Evolutionary conservation across 192 early-diverging fungal genomes (phyloP), one percentile per base, ranked within the genome.

Genomic region (Phycomyces nitens): DNA sequence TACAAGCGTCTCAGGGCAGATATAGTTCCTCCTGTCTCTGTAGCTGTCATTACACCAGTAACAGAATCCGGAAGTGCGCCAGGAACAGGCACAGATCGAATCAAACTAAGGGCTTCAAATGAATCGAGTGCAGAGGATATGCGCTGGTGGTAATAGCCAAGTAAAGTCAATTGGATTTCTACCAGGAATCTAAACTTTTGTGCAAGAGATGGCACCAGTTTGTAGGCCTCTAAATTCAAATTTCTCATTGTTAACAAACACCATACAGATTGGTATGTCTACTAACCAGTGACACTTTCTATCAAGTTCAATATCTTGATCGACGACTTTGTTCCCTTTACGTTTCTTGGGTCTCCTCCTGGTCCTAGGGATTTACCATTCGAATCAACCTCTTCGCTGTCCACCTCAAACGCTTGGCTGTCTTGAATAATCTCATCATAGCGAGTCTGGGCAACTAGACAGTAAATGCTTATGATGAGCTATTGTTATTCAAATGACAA

Each of bases 391-490:
- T 47, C 27, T 23, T 43, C 56, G 12, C 56, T 51, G 10, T 84
- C 85, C 15, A 82, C 74, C n/a, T 84, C 81, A 73, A 88, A 92
- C 18, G 85, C 85, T 34, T 79, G 68, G 1, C 78, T 66, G 10
- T 83, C 84, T 5, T 78, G 68, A 54, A 86, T 77, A 16, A 87
- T 84, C 42, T 85, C 84, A 64, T 79, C 79, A 64, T 87, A 90
- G 42, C 85, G 79, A 7, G 76, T 74, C 12, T 81, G 79, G 8
- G 85, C 79, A 64, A 72, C 81, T 82, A 62, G 24, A 34, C n/a
- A 34, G 7, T 34, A 47, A 14, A 47, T 9, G 20, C 15, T 18
- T 2, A 34, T 34, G 29, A 34, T 34, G 29, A 34, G 7, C 2
- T 20, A 42, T 9, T 22, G 12, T 62, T 21, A n/a, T 26, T 6